phyloP scores from a whole-genome alignment of 768 basidiomycete genomes.

The Russula griseocarnosa region DNA sequence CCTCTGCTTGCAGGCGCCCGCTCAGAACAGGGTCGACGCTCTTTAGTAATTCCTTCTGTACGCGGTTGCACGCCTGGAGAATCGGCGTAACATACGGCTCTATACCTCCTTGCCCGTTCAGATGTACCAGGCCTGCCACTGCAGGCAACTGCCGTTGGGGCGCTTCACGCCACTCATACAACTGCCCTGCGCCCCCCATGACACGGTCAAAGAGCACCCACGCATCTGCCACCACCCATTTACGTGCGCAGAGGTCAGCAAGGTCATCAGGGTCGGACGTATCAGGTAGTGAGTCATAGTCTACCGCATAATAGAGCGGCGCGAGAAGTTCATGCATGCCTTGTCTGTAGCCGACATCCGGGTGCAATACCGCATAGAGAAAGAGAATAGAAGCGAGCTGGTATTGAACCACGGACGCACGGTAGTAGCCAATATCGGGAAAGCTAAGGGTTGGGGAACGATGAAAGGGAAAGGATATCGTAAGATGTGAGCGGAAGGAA shows the following conservation, averaged over 20 bases:
- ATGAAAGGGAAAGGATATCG: slow-evolving; percentile 1
- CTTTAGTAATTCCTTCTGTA: slow-evolving; percentile 72
- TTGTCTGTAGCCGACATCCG: slow-evolving; percentile 89
- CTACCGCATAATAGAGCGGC: slow-evolving; percentile 75
- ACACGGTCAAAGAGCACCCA: slow-evolving; percentile 77
- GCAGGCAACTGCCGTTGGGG: slow-evolving; percentile 33
- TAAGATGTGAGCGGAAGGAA: neutral
- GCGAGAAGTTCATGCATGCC: slow-evolving; percentile 98
- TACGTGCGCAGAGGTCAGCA: slow-evolving; percentile 57
- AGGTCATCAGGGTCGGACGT: slow-evolving; percentile 40
- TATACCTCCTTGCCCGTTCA: slow-evolving; percentile 44
- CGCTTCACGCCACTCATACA: slow-evolving; percentile 53
- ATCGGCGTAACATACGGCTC: slow-evolving; percentile 80
- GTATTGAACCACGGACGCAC: slow-evolving; percentile 64
- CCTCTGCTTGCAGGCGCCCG: slow-evolving; percentile 67
- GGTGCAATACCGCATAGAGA: slow-evolving; percentile 72
- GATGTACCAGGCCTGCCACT: slow-evolving; percentile 45
- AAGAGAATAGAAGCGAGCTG: slow-evolving; percentile 86
- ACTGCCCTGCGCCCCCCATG: slow-evolving; percentile 75
- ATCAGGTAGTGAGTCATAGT: slow-evolving; percentile 69
- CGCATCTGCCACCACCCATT: slow-evolving; percentile 80
- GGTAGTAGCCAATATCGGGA: slow-evolving; percentile 94
- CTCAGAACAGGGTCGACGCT: slow-evolving; percentile 77
- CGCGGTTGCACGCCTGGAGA: slow-evolving; percentile 71
- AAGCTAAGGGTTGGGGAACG: slow-evolving; percentile 52